These are phyloP conservation scores for Epichloe hybrida DNA, from an alignment of 2,329 filamentous ascomycete genomes.

Conservation along the genomic window DNA sequence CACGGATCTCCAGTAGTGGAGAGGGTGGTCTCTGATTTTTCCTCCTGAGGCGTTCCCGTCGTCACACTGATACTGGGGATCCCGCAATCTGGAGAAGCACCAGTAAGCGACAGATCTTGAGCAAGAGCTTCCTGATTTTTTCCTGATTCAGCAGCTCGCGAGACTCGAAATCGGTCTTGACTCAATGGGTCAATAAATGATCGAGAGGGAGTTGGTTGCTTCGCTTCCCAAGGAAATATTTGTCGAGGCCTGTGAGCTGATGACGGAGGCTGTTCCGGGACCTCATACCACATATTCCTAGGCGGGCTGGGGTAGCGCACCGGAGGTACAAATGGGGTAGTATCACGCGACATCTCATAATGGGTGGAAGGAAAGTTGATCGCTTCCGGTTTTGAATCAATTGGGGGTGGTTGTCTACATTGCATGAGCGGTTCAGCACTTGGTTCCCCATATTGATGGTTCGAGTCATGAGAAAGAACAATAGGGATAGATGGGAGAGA, in stretches of 20 bases:
- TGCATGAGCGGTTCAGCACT: conserved; percentile 7
- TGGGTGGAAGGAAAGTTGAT: conserved; percentile 64
- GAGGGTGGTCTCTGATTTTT: neutral
- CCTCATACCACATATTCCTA: conserved; percentile 76
- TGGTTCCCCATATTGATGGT: neutral
- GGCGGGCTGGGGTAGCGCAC: conserved; percentile 69
- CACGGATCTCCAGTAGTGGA: conserved; percentile 40
- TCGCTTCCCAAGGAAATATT: conserved; percentile 84
- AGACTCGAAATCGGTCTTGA: conserved; percentile 14
- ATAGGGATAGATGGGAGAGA: neutral
- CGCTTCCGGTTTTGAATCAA: conserved; percentile 68
- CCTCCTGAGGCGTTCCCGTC: neutral
- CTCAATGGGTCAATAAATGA: conserved; percentile 33
- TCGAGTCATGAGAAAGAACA: neutral
- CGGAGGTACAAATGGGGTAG: conserved; percentile 63
- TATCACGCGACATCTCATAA: conserved; percentile 74
- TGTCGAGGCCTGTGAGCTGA: conserved; percentile 43
- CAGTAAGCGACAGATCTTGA: neutral
- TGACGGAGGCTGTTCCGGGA: conserved; percentile 51
- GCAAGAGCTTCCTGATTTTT: neutral
- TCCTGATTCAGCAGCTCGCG: conserved; percentile 8
- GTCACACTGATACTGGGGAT: neutral
- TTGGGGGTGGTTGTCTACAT: conserved; percentile 48
- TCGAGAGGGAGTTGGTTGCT: conserved; percentile 48
- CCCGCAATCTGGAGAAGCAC: neutral